These are phyloP conservation scores for Ananas comosus DNA, from an alignment of 176 grass and related monocot species.

Conservation along the genomic window DNA sequence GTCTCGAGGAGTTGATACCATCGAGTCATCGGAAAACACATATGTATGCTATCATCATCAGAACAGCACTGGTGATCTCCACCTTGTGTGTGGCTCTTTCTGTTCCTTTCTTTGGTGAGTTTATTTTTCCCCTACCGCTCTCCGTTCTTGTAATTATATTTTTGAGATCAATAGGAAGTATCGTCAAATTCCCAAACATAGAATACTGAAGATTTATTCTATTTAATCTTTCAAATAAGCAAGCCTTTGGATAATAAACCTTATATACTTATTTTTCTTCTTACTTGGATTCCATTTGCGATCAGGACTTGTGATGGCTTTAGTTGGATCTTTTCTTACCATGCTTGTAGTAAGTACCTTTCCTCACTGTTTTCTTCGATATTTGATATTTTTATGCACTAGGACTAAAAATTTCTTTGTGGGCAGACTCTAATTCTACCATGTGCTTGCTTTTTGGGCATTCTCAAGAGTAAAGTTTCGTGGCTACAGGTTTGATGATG, in stretches of 20 bases:
- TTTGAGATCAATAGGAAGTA: too few species aligned
- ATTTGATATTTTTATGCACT: not conserved
- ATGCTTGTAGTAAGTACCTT: conserved; percentile 82
- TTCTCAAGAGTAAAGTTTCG: conserved; percentile 51
- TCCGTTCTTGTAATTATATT: too few species aligned
- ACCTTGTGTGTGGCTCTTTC: conserved; percentile 65
- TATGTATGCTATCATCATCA: conserved; percentile 62
- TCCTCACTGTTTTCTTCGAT: not conserved
- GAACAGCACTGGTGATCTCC: conserved; percentile 58
- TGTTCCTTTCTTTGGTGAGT: conserved; percentile 88
- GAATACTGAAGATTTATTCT: too few species aligned
- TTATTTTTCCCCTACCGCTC: not conserved
- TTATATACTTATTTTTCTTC: not conserved
- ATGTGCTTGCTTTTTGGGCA: conserved; percentile 75
- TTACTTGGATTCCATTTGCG: not conserved
- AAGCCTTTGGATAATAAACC: not conserved
- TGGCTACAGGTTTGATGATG: conserved; percentile 51
- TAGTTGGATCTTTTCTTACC: conserved; percentile 85
- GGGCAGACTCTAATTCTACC: conserved; percentile 73
- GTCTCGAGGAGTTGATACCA: conserved; percentile 85
- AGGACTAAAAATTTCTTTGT: conserved; percentile 6
- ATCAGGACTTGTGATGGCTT: conserved; percentile 85
- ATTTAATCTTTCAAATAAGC: not conserved
- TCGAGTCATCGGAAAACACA: conserved; percentile 51
- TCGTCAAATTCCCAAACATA: too few species aligned